phyloP scores from a whole-genome alignment of 1,284 basidiomycete genomes.

The Ceratobasidium theobromae region DNA sequence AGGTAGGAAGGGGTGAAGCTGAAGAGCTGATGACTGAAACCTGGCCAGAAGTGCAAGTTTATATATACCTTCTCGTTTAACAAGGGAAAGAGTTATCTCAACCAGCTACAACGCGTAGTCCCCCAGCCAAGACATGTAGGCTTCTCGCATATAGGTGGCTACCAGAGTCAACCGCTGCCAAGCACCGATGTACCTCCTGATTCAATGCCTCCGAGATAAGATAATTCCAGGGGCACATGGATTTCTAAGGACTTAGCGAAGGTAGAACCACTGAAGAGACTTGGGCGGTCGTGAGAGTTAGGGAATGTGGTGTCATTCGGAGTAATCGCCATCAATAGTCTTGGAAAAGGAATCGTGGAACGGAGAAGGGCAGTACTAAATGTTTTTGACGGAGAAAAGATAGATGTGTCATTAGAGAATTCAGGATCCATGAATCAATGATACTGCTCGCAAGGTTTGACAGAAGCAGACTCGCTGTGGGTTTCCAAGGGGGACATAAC shows the following conservation, averaged over 20 bases:
- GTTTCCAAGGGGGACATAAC: neutral
- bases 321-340: neutral
- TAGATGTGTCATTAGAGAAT: neutral
- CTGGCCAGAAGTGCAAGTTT: neutral
- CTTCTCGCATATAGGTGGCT: neutral
- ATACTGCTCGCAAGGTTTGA: neutral
- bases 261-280: constrained; percentile 17
- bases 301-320: constrained; percentile 3
- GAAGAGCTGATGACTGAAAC: constrained; percentile 29
- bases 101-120: neutral
- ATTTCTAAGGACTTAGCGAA: neutral
- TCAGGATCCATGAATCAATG: neutral
- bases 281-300: neutral
- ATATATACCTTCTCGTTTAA: neutral
- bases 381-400: neutral
- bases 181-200: neutral
- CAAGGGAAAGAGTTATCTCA: neutral
- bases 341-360: neutral
- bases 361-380: neutral
- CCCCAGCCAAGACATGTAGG: constrained; percentile 11
- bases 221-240: neutral
- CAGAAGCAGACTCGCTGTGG: neutral
- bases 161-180: neutral
- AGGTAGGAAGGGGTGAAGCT: constrained; percentile 21
- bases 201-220: neutral